Base-by-base conservation (phyloP, 2,329 filamentous ascomycete species). In the Didymella pinodella region DNA sequence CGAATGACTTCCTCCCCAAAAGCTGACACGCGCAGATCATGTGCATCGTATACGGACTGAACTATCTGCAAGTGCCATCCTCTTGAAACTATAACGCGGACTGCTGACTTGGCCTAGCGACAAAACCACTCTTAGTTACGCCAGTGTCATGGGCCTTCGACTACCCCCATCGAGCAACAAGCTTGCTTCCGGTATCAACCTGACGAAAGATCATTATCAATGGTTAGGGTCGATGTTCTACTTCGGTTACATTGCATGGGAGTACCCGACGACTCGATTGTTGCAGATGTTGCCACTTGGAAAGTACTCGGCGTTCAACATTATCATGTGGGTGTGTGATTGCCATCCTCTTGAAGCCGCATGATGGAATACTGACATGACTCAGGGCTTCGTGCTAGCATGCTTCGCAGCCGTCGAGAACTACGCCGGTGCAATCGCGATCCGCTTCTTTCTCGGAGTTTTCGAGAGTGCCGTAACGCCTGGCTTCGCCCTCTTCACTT, bases 381-480 rank as follows among this genome's bases (percentile, higher is more conserved):
- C 11, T 2, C 47, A 75, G 88, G 88, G 88, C 1, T 44, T 81
- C 0, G 82, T 86, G 1, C 78, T 91, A 1, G 80, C 82, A 54
- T 88, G 86, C 69, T 88, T 90, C 68, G 87, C 88, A 0, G 87
- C 84, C 0, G 85, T 86, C 0, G 78, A 81, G 31, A 85, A 85
- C 70, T 91, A 86, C 66, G 77, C 80, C 0, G 85, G 87, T 1
- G 85, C 87, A 0, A 82, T 90, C 22, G 86, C 85, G 0, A 83
- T 90, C 32, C 84, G 89, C 0, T 88, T 90, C 71, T 85, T 91
- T 65, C 81, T 90, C 0, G 89, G 89, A 28, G 80, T 89, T 0
- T 89, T 89, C 54, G 89, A 92, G 71, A 81, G 87, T 0, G 86
- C 88, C 0, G 87, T 91, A 1, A 89, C 87, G 0, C 89, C 89